These are phyloP conservation scores for Sporothrix luriei DNA, from an alignment of 2,329 filamentous ascomycete genomes.

Conservation along the genomic window DNA sequence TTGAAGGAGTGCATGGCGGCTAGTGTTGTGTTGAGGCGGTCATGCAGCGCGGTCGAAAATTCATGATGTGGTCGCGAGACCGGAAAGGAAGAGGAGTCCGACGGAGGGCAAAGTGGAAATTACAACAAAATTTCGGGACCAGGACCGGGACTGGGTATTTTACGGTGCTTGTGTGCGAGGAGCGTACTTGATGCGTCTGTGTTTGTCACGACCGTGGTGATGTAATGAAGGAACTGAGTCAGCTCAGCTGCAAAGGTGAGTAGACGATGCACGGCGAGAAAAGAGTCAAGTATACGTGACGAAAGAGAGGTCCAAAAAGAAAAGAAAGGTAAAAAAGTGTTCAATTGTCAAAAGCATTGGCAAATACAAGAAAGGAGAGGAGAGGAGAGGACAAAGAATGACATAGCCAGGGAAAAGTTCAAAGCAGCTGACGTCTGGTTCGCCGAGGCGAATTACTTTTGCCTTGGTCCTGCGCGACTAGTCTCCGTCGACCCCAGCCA, in stretches of 20 bases:
- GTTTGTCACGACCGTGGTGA: slow-evolving; percentile 4
- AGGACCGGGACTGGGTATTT: background rate
- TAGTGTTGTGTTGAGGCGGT: background rate
- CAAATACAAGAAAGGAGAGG: background rate
- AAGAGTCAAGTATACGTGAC: background rate
- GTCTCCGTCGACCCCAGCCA: background rate
- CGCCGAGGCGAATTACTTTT: background rate
- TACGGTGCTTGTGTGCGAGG: background rate
- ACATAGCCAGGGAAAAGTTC: background rate
- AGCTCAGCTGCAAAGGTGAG: slow-evolving; percentile 11
- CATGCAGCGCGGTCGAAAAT: background rate
- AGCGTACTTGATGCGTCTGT: background rate
- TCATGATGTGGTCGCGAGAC: background rate
- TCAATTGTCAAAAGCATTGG: background rate
- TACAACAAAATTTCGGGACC: background rate
- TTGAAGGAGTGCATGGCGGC: slow-evolving; percentile 37
- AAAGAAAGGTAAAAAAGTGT: background rate
- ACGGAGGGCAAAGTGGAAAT: background rate
- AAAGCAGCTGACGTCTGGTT: background rate
- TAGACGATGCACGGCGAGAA: background rate
- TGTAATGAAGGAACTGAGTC: slow-evolving; percentile 15
- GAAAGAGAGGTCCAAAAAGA: background rate
- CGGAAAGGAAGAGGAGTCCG: background rate
- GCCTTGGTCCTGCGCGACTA: too few relatives aligned
- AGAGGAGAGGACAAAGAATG: background rate